These are phyloP conservation scores for Vitis riparia DNA, from an alignment of 164 flowering plant genomes.

Conservation along the genomic window DNA sequence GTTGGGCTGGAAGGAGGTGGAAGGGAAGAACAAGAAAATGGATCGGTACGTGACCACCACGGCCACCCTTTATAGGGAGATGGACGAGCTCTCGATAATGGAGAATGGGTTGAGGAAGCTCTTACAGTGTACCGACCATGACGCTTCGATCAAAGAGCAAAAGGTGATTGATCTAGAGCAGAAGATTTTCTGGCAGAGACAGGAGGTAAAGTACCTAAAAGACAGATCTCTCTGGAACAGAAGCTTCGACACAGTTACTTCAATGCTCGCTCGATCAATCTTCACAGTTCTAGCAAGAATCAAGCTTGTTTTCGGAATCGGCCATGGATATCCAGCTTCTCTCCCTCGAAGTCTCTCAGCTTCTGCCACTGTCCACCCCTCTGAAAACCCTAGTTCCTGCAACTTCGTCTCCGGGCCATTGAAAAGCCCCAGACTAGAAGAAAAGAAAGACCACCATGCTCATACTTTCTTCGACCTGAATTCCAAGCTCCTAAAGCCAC, in stretches of 20 bases:
- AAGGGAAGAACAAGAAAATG: conserved; percentile 51
- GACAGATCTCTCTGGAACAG: conserved; percentile 71
- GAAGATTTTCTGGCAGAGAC: conserved; percentile 64
- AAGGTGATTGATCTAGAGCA: conserved; percentile 64
- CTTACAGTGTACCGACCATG: conserved; percentile 17
- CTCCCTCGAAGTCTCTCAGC: conserved; percentile 65
- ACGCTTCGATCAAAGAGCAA: conserved; percentile 28
- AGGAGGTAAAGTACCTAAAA: conserved; percentile 62
- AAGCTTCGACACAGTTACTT: conserved; percentile 55
- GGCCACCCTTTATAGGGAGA: conserved; percentile 46
- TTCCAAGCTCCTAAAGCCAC: conserved; percentile 58
- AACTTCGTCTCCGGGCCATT: conserved; percentile 45
- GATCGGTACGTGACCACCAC: conserved; percentile 54
- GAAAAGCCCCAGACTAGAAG: conserved; percentile 17
- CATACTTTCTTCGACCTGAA: conserved; percentile 46
- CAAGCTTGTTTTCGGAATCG: conserved; percentile 66
- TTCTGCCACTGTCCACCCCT: conserved; percentile 70
- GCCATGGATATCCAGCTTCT: conserved; percentile 23
- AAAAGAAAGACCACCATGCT: conserved; percentile 6
- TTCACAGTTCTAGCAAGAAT: conserved; percentile 70
- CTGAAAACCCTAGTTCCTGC: conserved; percentile 28
- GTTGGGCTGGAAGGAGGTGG: conserved; percentile 57
- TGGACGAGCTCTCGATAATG: conserved; percentile 54
- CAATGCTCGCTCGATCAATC: conserved; percentile 45
- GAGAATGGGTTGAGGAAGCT: conserved; percentile 50